Conservation (phyloP, 2,329 filamentous ascomycete genomes). For the Diaporthe velutina region DNA sequence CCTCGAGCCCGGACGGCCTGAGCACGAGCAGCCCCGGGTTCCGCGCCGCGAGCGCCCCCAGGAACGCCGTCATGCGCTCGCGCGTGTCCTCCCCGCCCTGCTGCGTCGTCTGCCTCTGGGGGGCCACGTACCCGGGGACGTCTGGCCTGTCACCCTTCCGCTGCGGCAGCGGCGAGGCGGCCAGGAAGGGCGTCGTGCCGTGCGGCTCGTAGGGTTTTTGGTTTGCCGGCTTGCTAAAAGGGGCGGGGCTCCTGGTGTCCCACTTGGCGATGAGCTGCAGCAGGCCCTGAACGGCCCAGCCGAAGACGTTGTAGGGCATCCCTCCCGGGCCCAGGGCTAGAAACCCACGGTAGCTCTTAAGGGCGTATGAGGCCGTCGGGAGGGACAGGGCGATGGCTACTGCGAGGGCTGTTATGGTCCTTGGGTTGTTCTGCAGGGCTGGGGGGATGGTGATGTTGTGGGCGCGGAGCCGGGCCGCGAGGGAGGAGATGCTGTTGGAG, state of each 20-base stretch:
- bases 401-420: constrained; percentile 29
- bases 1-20: constrained; percentile 49
- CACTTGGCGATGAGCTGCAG: constrained; percentile 50
- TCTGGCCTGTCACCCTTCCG: constrained; percentile 47
- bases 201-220: constrained; percentile 45
- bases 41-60: constrained; percentile 42
- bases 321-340: constrained; percentile 59
- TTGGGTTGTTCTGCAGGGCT: constrained; percentile 10
- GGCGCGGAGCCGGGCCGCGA: constrained; percentile 30
- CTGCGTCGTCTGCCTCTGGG: constrained; percentile 54
- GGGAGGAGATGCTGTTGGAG: constrained; percentile 1
- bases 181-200: constrained; percentile 44
- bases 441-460: constrained; percentile 4
- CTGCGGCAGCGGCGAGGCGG: constrained; percentile 27
- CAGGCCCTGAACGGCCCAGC: constrained; percentile 54
- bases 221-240: constrained; percentile 42
- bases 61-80: constrained; percentile 45
- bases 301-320: constrained; percentile 55
- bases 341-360: constrained; percentile 54
- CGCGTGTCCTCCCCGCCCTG: constrained; percentile 37
- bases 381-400: constrained; percentile 31
- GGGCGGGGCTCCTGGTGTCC: constrained; percentile 49
- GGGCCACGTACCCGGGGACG: constrained; percentile 52
- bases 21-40: constrained; percentile 48
- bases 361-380: constrained; percentile 43